phyloP scores from a whole-genome alignment of 257 asterid species.

The Penstemon eatonii region DNA sequence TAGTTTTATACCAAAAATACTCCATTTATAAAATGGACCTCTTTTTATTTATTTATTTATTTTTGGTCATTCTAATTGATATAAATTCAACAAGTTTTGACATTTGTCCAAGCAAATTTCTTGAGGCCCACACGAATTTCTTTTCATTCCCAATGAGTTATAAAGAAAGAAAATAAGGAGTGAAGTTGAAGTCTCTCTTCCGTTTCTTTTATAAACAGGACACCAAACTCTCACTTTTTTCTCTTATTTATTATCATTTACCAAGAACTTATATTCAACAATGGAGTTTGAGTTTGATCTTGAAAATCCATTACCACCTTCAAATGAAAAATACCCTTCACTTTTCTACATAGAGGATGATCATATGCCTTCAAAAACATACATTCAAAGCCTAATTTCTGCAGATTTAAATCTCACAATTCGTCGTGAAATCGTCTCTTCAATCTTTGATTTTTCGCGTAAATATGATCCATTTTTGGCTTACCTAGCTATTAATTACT shows the following conservation, averaged over 20 bases:
- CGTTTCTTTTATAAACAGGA: not conserved
- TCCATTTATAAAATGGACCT: not conserved
- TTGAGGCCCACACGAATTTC: not conserved
- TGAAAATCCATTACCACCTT: slow-evolving; percentile 58
- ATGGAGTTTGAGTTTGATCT: slow-evolving; percentile 67
- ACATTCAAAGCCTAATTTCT: slow-evolving; percentile 32
- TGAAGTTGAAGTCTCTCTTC: slow-evolving; percentile 10
- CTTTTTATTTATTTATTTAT: not conserved
- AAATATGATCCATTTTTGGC: slow-evolving; percentile 41
- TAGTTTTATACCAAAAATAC: not conserved
- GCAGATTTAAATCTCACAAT: slow-evolving; percentile 14
- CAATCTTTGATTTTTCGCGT: slow-evolving; percentile 35
- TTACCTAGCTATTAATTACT: slow-evolving; percentile 63
- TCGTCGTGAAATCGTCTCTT: slow-evolving; percentile 44
- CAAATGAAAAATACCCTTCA: slow-evolving; percentile 21
- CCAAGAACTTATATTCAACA: slow-evolving; percentile 13
- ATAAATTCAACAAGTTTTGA: not conserved
- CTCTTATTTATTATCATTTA: slow-evolving; percentile 14
- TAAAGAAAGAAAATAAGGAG: not conserved
- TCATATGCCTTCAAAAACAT: slow-evolving; percentile 55
- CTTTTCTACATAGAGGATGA: slow-evolving; percentile 42
- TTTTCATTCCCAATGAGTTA: slow-evolving; percentile 11
- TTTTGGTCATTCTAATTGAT: not conserved
- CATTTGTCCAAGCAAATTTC: not conserved
- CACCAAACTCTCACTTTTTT: not conserved